Evolutionary conservation across 768 basidiomycete species (phyloP).

Genomic region (Mycena amicta): DNA sequence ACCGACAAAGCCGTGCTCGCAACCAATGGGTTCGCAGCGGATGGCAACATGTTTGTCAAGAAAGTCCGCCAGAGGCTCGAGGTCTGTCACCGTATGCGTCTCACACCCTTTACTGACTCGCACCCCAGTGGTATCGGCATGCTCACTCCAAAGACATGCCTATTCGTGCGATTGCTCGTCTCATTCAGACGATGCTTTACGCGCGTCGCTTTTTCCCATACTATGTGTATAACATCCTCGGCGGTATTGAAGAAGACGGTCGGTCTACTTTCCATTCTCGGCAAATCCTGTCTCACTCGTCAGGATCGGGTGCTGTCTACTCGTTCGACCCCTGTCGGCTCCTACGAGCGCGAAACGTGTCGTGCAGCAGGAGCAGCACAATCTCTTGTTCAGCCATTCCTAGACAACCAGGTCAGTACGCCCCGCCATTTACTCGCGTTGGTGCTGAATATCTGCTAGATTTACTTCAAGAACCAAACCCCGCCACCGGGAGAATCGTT

Average conservation of each 20-base stretch:
- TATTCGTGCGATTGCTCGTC: conserved; percentile 93
- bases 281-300: conserved; percentile 13
- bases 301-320: conserved; percentile 96
- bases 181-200: conserved; percentile 99
- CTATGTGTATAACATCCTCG: conserved; percentile 96
- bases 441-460: too few relatives aligned
- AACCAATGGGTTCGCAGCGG: conserved; percentile 96
- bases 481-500: conserved; percentile 72
- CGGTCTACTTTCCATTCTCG: too few relatives aligned
- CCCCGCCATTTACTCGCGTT: conserved; percentile 21
- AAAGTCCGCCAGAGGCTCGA: conserved; percentile 93
- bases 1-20: conserved; percentile 93
- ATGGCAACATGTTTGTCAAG: conserved; percentile 98
- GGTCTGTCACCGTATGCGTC: conserved; percentile 49
- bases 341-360: conserved; percentile 96
- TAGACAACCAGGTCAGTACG: conserved; percentile 91
- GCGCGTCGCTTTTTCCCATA: conserved; percentile 96
- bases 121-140: conserved; percentile 95
- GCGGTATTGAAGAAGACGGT: conserved; percentile 97
- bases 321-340: conserved; percentile 99
- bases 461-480: conserved; percentile 96
- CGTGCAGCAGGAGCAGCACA: conserved; percentile 97
- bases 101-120: background rate
- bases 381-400: conserved; percentile 91
- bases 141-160: conserved; percentile 98